Evolutionary conservation across 352 stramenopile species (phyloP).

Genomic region (Globisporangium lucens): DNA sequence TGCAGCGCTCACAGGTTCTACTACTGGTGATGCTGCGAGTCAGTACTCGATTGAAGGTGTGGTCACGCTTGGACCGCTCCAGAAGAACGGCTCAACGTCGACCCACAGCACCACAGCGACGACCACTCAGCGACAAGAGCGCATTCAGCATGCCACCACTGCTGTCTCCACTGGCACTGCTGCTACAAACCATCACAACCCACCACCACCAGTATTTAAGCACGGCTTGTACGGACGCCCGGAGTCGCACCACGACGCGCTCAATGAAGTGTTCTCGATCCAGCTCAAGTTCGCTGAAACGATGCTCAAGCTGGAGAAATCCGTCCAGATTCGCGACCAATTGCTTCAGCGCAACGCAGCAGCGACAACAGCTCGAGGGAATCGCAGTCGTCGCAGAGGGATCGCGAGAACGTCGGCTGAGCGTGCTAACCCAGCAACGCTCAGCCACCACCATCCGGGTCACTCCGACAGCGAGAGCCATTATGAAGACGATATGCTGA

Average conservation of each 20-base stretch:
- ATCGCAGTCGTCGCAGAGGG: neutral
- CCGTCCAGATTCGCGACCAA: conserved; percentile 53
- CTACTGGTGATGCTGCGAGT: conserved; percentile 15
- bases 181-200: neutral
- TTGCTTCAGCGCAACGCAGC: conserved; percentile 26
- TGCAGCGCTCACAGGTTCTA: neutral
- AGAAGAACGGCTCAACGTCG: neutral
- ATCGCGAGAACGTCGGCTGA: neutral
- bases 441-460: neutral
- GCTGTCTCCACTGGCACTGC: neutral
- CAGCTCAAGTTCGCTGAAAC: conserved; percentile 72
- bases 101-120: neutral
- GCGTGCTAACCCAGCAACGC: conserved; percentile 8
- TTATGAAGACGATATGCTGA: conserved; percentile 12
- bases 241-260: conserved; percentile 23
- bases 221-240: neutral
- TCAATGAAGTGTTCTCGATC: conserved; percentile 63
- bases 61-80: conserved; percentile 44
- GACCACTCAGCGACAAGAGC: neutral
- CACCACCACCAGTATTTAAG: neutral
- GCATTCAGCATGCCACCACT: neutral
- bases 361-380: neutral
- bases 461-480: conserved; percentile 20
- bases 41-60: conserved; percentile 61
- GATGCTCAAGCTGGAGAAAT: conserved; percentile 69